Evolutionary conservation across 345 rosid genomes (phyloP).

Genomic region (Eucalyptus caleyi): DNA sequence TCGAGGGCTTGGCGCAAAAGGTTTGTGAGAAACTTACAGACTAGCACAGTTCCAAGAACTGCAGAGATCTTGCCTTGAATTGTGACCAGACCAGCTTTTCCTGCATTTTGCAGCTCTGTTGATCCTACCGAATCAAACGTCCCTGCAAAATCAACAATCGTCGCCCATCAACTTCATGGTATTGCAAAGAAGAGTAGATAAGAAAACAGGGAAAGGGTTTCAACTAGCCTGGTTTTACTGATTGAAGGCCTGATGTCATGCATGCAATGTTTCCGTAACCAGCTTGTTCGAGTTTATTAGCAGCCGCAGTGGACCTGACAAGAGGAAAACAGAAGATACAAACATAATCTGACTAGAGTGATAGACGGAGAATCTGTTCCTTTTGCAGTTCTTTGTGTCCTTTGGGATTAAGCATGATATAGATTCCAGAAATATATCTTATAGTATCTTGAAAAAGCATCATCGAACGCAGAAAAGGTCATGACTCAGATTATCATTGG

Average conservation of each 20-base stretch:
- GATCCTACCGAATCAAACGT: constrained; percentile 66
- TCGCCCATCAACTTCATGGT: background rate
- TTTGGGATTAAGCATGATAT: background rate
- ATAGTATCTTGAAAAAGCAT: background rate
- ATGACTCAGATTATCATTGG: background rate
- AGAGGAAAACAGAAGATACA: background rate
- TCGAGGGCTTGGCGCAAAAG: no score
- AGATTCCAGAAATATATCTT: background rate
- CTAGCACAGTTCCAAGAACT: constrained; percentile 79
- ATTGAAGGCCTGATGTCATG: constrained; percentile 80
- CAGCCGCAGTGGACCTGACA: constrained; percentile 83
- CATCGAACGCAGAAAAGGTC: background rate
- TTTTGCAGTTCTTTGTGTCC: background rate
- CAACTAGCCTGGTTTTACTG: constrained; percentile 64
- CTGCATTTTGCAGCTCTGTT: constrained; percentile 67
- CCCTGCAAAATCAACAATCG: constrained; percentile 22
- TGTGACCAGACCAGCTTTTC: constrained; percentile 85
- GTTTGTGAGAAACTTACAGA: constrained; percentile 41
- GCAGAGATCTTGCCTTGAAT: constrained; percentile 92
- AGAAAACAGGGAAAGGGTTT: background rate
- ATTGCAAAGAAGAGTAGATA: background rate
- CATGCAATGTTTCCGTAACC: constrained; percentile 72
- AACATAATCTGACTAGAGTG: background rate
- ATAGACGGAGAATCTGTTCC: background rate
- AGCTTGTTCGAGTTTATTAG: constrained; percentile 56